These are phyloP conservation scores for Eucalyptus erythrocorys DNA, from an alignment of 345 rosid species.

Conservation along the genomic window DNA sequence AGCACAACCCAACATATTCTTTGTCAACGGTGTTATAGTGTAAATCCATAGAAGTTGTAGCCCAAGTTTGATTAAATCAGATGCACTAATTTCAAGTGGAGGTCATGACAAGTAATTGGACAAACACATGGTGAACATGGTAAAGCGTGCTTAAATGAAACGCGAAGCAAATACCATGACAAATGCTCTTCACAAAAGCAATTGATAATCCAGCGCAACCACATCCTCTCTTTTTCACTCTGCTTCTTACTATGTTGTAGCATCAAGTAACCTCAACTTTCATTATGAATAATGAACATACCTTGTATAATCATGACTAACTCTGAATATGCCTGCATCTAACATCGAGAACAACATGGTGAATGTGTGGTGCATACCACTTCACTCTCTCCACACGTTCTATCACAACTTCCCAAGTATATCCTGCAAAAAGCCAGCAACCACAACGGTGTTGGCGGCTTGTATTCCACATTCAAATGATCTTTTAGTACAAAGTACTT, in stretches of 20 bases:
- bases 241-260: background rate
- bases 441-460: background rate
- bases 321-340: slow-evolving; percentile 30
- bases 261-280: background rate
- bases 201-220: background rate
- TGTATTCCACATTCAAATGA: background rate
- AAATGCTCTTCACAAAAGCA: background rate
- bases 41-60: background rate
- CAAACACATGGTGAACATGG: background rate
- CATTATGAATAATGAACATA: background rate
- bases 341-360: slow-evolving; percentile 86
- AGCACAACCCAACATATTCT: background rate
- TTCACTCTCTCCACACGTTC: slow-evolving; percentile 82
- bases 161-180: background rate
- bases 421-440: slow-evolving; percentile 32
- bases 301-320: background rate
- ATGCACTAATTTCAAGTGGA: background rate
- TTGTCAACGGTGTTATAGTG: background rate
- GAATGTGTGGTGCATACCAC: slow-evolving; percentile 92
- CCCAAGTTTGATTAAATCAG: background rate
- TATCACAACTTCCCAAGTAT: slow-evolving; percentile 53
- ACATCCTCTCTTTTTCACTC: background rate
- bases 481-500: background rate
- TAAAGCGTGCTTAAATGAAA: background rate
- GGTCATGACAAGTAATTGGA: background rate